Base-by-base conservation (phyloP, 768 basidiomycete genomes). In the Mycena pura region DNA sequence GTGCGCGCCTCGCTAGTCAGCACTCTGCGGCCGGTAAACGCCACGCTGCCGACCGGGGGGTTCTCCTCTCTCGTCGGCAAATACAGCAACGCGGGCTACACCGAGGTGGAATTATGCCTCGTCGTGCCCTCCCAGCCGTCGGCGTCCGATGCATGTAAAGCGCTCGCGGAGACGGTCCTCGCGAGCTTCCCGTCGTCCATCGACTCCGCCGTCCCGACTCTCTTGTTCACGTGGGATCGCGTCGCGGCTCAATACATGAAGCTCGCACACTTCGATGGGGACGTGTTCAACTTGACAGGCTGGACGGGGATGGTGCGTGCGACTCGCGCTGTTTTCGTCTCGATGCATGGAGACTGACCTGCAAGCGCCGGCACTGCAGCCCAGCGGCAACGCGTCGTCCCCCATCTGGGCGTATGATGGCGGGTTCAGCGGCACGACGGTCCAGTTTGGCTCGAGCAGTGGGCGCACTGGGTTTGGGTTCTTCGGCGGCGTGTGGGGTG, bases 141-240 rank as follows among this genome's bases (percentile, higher is more conserved):
- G 17, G 52, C 56, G 6, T 57, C 59, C 14, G 32, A 61, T 15
- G 48, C 54, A 6, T 62, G 58, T 55, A 41, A 19, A 2, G 15
- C 32, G 2, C 50, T 62, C 40, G 39, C 46, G 15, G 14, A 28
- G 14, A 65, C 64, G 3, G 41, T 65, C 31, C 41, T 53, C 24
- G 19, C 64, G 39, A 62, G 14, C 32, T 60, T 51, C 49, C 25
- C 60, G 1, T 3, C 31, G 10, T 41, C 21, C 25, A 27, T 61
- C 24, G 60, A 61, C 54, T 25, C 29, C 32, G 21, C 32, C 25
- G 55, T 62, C 8, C 64, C 64, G 6, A 61, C 48, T 21, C 39
- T 65, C 43, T 58, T 47, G 25, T 65, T 65, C 46, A 62, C 64
- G 5, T 61, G 60, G 60, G 55, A 65, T n/a, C 43, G 45, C 21